Evolutionary conservation across 257 asterid genomes (phyloP).

Genomic region (Petunia axillaris): DNA sequence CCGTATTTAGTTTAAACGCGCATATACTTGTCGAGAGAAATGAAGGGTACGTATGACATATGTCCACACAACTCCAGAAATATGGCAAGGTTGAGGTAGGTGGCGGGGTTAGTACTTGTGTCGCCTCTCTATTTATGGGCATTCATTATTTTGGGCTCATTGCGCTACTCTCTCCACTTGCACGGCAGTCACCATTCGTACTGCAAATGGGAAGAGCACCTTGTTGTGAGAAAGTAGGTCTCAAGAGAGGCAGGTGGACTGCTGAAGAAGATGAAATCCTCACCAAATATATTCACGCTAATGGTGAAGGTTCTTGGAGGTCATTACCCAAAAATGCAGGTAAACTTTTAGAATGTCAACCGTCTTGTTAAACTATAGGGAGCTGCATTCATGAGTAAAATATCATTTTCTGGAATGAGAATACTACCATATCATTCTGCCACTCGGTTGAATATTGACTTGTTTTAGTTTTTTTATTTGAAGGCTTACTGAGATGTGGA

Average conservation of each 20-base stretch:
- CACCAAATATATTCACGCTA: conserved; percentile 54
- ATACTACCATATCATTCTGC: too few species aligned
- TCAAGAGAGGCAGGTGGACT: conserved; percentile 89
- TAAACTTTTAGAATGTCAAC: conserved; percentile 15
- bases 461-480: background rate
- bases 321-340: conserved; percentile 92
- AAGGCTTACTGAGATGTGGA: conserved; percentile 81
- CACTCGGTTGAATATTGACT: background rate
- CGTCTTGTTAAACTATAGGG: background rate
- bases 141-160: background rate
- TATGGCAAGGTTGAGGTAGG: background rate
- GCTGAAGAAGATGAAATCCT: conserved; percentile 78
- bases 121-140: conserved; percentile 5
- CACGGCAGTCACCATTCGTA: background rate
- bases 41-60: background rate
- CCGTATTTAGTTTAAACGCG: too few species aligned
- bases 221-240: conserved; percentile 87
- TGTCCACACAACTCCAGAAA: background rate
- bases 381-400: background rate
- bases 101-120: background rate
- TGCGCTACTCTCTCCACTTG: background rate
- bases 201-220: conserved; percentile 78
- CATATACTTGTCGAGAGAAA: background rate
- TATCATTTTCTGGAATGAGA: background rate
- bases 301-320: conserved; percentile 96